Conservation (phyloP, 2,329 filamentous ascomycete genomes). For the Colletotrichum spinosum region DNA sequence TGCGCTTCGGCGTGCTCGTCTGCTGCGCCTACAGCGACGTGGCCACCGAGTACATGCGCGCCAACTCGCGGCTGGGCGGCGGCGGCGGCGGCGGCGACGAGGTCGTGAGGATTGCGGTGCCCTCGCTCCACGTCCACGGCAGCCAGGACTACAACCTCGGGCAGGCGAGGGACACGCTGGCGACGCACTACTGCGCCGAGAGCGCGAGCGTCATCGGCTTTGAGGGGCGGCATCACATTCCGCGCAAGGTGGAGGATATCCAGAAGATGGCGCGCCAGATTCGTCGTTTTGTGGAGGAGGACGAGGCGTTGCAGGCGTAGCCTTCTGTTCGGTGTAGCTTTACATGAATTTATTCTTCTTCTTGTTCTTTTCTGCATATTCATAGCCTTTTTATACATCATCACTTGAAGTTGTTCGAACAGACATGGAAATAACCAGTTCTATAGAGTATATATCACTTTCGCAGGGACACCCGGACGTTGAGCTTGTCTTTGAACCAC, state of each 20-base stretch:
- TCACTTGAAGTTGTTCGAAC: too few relatives aligned
- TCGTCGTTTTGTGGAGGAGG: not conserved
- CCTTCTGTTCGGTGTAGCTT: too few relatives aligned
- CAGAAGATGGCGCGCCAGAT: not conserved
- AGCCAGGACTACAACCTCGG: not conserved
- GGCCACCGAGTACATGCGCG: not conserved
- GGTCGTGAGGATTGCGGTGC: not conserved
- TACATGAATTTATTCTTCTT: too few relatives aligned
- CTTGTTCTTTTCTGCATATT: too few relatives aligned
- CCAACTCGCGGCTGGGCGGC: not conserved
- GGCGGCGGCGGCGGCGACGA: not conserved
- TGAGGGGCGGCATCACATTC: constrained; percentile 2
- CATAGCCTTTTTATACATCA: too few relatives aligned
- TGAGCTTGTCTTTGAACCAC: constrained; percentile 8
- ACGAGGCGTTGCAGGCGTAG: too few relatives aligned
- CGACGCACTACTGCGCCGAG: not conserved
- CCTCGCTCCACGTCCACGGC: constrained; percentile 3
- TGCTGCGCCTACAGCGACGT: constrained; percentile 2
- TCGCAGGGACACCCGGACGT: too few relatives aligned
- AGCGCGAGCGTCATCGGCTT: not conserved
- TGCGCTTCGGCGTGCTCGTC: not conserved
- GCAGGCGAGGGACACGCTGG: not conserved
- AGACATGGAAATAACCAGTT: too few relatives aligned
- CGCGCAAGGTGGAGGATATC: constrained; percentile 4
- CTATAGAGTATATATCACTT: too few relatives aligned